Evolutionary conservation across 2,329 filamentous ascomycete species (phyloP), one percentile per base, ranked within the genome.

Genomic region (Aspergillus calidoustus): DNA sequence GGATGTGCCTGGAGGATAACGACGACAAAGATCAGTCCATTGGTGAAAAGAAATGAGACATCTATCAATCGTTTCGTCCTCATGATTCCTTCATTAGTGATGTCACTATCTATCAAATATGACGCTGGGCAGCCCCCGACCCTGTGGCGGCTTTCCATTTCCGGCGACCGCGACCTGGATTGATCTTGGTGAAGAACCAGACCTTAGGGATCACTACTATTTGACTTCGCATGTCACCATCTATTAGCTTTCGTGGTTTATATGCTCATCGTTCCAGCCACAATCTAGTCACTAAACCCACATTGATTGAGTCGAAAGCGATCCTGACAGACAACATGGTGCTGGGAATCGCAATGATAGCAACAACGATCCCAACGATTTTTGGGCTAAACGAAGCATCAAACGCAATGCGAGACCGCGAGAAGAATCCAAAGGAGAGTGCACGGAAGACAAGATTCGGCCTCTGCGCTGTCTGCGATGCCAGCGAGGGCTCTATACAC

Each of bases 331-430:
- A 55, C 62, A 55, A 62, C 41, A 68, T 74, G 72, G 61, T 72
- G 31, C 46, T 73, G 31, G 58, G 71, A 31, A 51, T 69, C 60
- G 51, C 66, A 62, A 68, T 69, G 65, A 68, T 71, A 65, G 59
- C 65, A 41, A 51, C 68, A 8, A 70, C 71, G 68, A 23, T 70
- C 44, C 69, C 69, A 38, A 71, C 68, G 23, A 71, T 71, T 63
- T 67, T 70, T 47, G 68, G 68, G 5, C 49, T 71, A 8, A 71
- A 71, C 54, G 64, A 71, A 57, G 67, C 67, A 9, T 68, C 66
- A 15, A 64, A 70, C 31, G 53, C 62, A 34, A 66, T 59, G 22
- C 64, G 68, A 5, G 63, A 71, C 34, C 61, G 66, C 13, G 67
- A 71, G 44, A 66, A 69, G 19, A 61, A 59, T n/a, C 64, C 68